Conservation (phyloP, 2,329 filamentous ascomycete genomes). For the Verruconis gallopava region DNA sequence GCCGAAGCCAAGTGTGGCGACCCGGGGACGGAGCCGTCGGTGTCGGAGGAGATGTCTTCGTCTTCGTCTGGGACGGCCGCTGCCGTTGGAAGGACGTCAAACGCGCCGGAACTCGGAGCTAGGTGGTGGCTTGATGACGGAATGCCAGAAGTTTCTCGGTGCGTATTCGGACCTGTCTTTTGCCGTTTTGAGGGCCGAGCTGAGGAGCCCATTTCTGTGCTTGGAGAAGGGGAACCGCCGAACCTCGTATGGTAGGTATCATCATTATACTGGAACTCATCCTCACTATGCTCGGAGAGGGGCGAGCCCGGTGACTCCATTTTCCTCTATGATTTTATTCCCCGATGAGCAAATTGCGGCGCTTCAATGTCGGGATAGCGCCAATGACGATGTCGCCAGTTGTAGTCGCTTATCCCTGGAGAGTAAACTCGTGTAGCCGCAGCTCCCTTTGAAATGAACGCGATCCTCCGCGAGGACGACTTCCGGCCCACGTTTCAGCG, state of each 20-base stretch:
- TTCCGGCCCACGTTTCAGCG: too few species aligned
- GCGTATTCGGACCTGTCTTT: slow-evolving; percentile 25
- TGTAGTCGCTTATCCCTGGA: too few species aligned
- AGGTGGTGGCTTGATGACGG: slow-evolving; percentile 10
- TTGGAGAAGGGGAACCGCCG: background rate
- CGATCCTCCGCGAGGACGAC: too few species aligned
- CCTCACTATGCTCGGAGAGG: slow-evolving; percentile 51
- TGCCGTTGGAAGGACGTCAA: slow-evolving; percentile 19
- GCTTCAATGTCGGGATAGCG: too few species aligned
- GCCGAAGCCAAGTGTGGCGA: slow-evolving; percentile 28
- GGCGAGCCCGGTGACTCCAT: slow-evolving; percentile 48
- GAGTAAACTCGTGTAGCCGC: too few species aligned
- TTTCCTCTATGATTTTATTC: slow-evolving; percentile 13
- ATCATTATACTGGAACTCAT: slow-evolving; percentile 46
- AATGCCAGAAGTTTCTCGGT: slow-evolving; percentile 19
- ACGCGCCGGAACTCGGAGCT: slow-evolving; percentile 12
- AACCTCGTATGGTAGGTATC: slow-evolving; percentile 16
- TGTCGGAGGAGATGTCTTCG: slow-evolving; percentile 76
- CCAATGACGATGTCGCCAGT: too few species aligned
- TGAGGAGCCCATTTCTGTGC: slow-evolving; percentile 18
- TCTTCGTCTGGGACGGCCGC: slow-evolving; percentile 22
- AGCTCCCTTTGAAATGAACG: too few species aligned
- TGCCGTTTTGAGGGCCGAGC: slow-evolving; percentile 30
- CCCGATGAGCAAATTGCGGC: too few species aligned
- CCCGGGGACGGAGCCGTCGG: slow-evolving; percentile 60